Conservation (phyloP, 73 alveolate species). For the Breviolum minutum region DNA sequence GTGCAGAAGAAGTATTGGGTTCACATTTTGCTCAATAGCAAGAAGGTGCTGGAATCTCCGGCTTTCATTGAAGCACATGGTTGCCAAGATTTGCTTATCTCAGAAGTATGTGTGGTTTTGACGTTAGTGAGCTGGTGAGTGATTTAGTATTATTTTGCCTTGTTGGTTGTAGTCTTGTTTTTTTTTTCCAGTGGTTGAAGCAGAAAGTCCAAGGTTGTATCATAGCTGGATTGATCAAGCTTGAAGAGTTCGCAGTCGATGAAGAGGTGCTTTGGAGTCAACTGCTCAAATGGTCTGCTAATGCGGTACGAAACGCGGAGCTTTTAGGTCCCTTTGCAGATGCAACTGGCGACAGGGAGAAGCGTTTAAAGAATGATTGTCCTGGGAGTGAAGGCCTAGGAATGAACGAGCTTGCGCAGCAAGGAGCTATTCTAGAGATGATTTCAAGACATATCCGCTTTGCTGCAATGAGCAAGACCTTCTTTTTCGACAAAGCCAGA, state of each 20-base stretch:
- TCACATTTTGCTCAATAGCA: constrained; percentile 8
- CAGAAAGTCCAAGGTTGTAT: no score
- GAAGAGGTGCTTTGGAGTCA: constrained; percentile 16
- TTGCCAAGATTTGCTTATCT: no score
- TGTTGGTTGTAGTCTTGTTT: no score
- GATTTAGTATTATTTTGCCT: no score
- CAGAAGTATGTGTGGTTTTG: no score
- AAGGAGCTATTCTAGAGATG: neutral
- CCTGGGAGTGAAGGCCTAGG: neutral
- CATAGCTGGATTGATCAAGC: neutral
- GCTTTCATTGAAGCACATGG: constrained; percentile 13
- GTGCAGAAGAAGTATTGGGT: neutral
- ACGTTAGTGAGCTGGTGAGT: no score
- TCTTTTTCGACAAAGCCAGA: constrained; percentile 44
- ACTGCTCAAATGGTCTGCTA: constrained; percentile 15
- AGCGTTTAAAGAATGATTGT: neutral
- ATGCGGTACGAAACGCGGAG: constrained; percentile 20
- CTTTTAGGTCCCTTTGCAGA: constrained; percentile 50
- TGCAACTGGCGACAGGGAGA: neutral
- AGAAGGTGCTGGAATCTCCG: neutral
- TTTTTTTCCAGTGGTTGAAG: no score
- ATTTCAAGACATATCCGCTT: constrained; percentile 7
- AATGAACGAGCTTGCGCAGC: neutral
- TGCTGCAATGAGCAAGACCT: neutral
- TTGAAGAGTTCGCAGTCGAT: constrained; percentile 12